Conservation (phyloP, 1,284 basidiomycete species). For the Coriolopsis trogii region DNA sequence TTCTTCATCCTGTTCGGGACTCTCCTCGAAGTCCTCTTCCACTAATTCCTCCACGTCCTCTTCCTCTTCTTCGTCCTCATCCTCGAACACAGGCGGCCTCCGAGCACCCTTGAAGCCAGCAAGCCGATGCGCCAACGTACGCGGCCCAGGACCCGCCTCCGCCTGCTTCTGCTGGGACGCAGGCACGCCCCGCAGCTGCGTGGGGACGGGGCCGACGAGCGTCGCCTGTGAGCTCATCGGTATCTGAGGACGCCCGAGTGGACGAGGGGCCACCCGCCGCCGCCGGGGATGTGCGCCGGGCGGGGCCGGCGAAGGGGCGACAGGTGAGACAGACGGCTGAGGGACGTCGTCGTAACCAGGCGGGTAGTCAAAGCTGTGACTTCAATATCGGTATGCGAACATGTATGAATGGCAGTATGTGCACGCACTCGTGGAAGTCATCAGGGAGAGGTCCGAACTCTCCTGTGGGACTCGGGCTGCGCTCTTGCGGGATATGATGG, state of each 20-base stretch:
- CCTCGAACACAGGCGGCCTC: background rate
- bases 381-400: too few relatives aligned
- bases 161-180: background rate
- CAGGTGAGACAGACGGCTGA: constrained; percentile 11
- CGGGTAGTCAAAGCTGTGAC: background rate
- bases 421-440: background rate
- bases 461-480: background rate
- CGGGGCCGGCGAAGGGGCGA: background rate
- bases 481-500: background rate
- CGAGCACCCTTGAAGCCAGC: too few relatives aligned
- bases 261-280: background rate
- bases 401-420: too few relatives aligned
- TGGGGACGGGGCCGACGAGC: constrained; percentile 21
- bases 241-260: background rate
- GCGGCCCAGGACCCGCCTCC: background rate
- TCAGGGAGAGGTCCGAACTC: background rate
- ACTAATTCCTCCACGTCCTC: background rate
- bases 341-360: constrained; percentile 17
- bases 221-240: constrained; percentile 30
- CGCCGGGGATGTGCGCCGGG: background rate
- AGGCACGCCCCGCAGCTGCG: constrained; percentile 9
- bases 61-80: background rate
- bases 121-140: background rate
- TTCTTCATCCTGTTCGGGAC: background rate
- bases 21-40: too few relatives aligned